Base-by-base conservation (phyloP, 2,329 filamentous ascomycete genomes). In the Monascus ruber region DNA sequence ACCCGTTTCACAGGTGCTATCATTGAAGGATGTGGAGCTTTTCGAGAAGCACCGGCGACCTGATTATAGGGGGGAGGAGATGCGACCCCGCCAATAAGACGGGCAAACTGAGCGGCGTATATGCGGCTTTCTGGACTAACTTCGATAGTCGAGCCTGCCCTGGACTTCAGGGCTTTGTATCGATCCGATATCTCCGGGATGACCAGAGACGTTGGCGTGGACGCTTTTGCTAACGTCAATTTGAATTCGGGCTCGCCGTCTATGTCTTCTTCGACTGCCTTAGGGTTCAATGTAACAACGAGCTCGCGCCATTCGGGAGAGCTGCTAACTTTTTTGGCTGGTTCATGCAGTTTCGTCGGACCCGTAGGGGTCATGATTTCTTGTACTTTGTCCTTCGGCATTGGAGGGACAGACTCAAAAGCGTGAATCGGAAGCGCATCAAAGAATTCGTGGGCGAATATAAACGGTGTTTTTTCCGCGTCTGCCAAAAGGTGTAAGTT, bases 361-460 rank as follows among this genome's bases (percentile, higher is more conserved):
- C 70, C 67, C 25, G 70, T 72, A 2, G 68, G 62, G 6, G 65
- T 68, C 52, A 62, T 65, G 36, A 71, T 69, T 31, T 66, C 35
- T 36, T 42, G 26, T 6, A 35, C 28, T 34, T 53, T 45, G 50
- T 63, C 48, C 41, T 71, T 55, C 31, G 66, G 59, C 9, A 66
- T 59, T 46, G 67, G 66, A 34, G 72, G 60, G 37, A 89, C 73
- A 9, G 85, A 82, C 61, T 96, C 83, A 59, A 98, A 98, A 44
- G 85, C 81, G 60, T 98, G 88, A 50, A 98, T 95, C 28, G 91
- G 91, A 1, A 98, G 79, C 2, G 91, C 91, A 52, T 98, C 91
- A 66, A 98, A 98, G 71, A 98, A 96, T 59, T 98, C 91, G 60
- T 98, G 91, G 4, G 91, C 91, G 36, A 96, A 77, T 44, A 98